Evolutionary conservation across 768 basidiomycete species (phyloP).

Genomic region (Termitomyces sp.): DNA sequence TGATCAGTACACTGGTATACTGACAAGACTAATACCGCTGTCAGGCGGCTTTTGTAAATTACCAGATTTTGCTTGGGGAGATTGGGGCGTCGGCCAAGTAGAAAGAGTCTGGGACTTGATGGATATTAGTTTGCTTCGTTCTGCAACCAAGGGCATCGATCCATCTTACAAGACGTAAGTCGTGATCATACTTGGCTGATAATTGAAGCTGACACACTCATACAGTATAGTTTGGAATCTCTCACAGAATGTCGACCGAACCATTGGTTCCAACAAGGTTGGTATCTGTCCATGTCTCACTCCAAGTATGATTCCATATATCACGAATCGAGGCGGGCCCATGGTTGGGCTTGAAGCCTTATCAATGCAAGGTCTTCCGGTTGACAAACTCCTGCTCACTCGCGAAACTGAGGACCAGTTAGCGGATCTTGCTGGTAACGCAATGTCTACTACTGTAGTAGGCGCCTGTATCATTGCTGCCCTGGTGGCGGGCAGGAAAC

Average conservation of each 20-base stretch:
- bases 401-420: conserved; percentile 92
- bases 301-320: conserved; percentile 94
- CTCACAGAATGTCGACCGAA: conserved; percentile 93
- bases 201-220: conserved; percentile 5
- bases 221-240: conserved; percentile 89
- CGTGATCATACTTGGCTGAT: conserved; percentile 3
- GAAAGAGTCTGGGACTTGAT: conserved; percentile 94
- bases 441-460: conserved; percentile 97
- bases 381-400: conserved; percentile 87
- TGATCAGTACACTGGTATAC: not conserved
- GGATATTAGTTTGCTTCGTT: conserved; percentile 85
- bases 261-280: conserved; percentile 71
- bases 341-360: conserved; percentile 93
- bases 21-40: not conserved
- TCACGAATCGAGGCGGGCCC: conserved; percentile 93
- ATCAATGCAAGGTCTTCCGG: conserved; percentile 90
- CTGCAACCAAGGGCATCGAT: conserved; percentile 76
- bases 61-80: conserved; percentile 88
- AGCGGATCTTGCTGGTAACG: conserved; percentile 92
- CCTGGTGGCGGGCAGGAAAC: conserved; percentile 58
- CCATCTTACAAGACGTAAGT: conserved; percentile 85
- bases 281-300: conserved; percentile 93
- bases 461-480: conserved; percentile 86
- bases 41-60: conserved; percentile 79
- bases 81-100: conserved; percentile 91